Percentiles rank a stretch among this genome's conserved stretches.
phyloP scores from a whole-genome alignment of 1,284 basidiomycete species.

The Serendipita sp. region DNA sequence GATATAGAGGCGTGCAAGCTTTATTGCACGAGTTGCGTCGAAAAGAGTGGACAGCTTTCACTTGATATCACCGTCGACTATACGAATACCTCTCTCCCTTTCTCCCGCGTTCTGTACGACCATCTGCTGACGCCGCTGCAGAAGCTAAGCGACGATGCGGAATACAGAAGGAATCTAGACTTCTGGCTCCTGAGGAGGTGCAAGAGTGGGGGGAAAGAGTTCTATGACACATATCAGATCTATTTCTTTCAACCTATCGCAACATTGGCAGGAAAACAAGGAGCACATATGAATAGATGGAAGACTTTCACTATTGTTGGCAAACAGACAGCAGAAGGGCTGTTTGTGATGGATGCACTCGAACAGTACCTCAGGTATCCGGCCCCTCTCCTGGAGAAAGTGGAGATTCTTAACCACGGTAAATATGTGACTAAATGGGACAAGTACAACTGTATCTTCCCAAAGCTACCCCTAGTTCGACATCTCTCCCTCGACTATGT shows the following conservation, averaged over 20 bases:
- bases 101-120: not conserved
- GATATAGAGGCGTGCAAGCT: not conserved
- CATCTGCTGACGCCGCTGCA: not conserved
- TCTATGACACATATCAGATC: not conserved
- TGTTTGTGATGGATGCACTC: not conserved
- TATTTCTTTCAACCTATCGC: not conserved
- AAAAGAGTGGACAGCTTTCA: not conserved
- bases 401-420: not conserved
- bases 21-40: not conserved
- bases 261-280: not conserved
- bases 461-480: not conserved
- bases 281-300: not conserved
- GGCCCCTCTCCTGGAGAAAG: not conserved
- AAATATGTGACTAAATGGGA: not conserved
- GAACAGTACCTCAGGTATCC: not conserved
- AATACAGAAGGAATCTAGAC: not conserved
- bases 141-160: not conserved
- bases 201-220: not conserved
- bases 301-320: not conserved
- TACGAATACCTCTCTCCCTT: not conserved
- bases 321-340: not conserved
- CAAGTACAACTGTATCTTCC: not conserved
- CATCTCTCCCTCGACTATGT: not conserved
- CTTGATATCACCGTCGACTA: not conserved
- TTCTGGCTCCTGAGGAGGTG: not conserved